Percentiles rank a stretch among this genome's conserved stretches.
phyloP scores from a whole-genome alignment of 345 rosid genomes.

The Bruguiera gymnorhiza region DNA sequence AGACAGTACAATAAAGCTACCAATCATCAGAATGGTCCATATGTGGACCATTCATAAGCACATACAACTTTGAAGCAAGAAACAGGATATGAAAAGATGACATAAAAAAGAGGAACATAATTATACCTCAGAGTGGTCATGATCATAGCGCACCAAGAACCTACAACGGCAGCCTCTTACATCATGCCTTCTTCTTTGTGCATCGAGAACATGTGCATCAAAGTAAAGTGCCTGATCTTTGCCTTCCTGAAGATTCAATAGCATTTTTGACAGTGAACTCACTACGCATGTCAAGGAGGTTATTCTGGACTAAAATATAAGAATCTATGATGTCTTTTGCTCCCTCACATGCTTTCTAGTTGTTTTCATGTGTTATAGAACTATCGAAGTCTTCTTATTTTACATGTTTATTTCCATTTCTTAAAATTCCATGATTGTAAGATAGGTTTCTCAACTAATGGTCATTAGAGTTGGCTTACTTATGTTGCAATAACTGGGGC shows the following conservation, averaged over 20 bases:
- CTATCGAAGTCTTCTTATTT: too few relatives aligned
- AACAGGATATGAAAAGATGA: conserved; percentile 1
- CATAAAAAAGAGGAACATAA: conserved; percentile 10
- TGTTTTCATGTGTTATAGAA: too few relatives aligned
- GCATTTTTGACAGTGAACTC: background rate
- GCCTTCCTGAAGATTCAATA: conserved; percentile 66
- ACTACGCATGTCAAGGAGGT: background rate
- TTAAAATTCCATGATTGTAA: too few relatives aligned
- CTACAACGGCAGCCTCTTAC: conserved; percentile 98
- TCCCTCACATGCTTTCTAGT: too few relatives aligned
- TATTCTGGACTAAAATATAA: background rate
- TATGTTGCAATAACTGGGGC: too few relatives aligned
- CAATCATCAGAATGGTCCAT: too few relatives aligned
- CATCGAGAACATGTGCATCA: conserved; percentile 95
- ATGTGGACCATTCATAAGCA: background rate
- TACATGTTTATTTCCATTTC: too few relatives aligned
- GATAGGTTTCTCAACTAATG: too few relatives aligned
- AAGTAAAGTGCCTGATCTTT: conserved; percentile 98
- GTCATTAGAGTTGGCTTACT: too few relatives aligned
- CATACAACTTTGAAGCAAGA: background rate
- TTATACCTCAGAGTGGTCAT: conserved; percentile 89
- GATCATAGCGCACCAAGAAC: conserved; percentile 93
- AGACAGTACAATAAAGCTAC: too few relatives aligned
- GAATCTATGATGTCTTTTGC: too few relatives aligned
- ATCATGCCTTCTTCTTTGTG: conserved; percentile 97